Conservation (phyloP, 257 asterid genomes). For the Thymus mandschuricus region DNA sequence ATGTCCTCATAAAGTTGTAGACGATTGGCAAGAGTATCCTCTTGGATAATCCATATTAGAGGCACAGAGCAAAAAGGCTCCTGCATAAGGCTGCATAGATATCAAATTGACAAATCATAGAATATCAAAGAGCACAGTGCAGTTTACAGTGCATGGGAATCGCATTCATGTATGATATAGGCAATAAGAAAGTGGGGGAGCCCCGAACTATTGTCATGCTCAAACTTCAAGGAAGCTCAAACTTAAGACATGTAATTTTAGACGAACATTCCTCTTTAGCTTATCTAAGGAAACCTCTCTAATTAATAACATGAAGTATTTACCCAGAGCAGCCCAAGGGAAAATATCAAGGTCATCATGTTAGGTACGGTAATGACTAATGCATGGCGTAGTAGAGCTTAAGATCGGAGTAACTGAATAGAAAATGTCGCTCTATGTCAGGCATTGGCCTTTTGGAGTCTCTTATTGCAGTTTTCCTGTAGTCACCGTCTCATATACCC, state of each 20-base stretch:
- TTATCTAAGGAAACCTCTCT: conserved; percentile 5
- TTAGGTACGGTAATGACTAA: neutral
- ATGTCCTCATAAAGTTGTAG: conserved; percentile 60
- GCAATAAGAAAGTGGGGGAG: neutral
- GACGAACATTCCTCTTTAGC: conserved; percentile 18
- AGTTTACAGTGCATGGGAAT: conserved; percentile 12
- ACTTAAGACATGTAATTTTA: conserved; percentile 17
- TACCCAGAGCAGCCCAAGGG: neutral
- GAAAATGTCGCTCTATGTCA: conserved; percentile 3
- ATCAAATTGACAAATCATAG: conserved; percentile 79
- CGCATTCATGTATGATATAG: conserved; percentile 14
- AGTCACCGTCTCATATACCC: conserved; percentile 3
- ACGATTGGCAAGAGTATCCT: conserved; percentile 85
- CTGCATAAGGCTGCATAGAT: conserved; percentile 99
- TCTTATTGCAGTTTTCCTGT: conserved; percentile 12
- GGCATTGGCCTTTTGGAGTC: conserved; percentile 17
- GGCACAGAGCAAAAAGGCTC: conserved; percentile 99
- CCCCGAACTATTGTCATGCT: conserved; percentile 1
- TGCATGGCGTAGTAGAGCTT: conserved; percentile 7
- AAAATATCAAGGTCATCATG: conserved; percentile 14
- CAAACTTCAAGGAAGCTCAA: neutral
- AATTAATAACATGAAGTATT: conserved; percentile 9
- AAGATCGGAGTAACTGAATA: neutral
- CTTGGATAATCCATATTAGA: conserved; percentile 92
- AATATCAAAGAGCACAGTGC: conserved; percentile 37